These are phyloP conservation scores for Tulasnella sp. DNA, from an alignment of 768 basidiomycete species.

Conservation along the genomic window DNA sequence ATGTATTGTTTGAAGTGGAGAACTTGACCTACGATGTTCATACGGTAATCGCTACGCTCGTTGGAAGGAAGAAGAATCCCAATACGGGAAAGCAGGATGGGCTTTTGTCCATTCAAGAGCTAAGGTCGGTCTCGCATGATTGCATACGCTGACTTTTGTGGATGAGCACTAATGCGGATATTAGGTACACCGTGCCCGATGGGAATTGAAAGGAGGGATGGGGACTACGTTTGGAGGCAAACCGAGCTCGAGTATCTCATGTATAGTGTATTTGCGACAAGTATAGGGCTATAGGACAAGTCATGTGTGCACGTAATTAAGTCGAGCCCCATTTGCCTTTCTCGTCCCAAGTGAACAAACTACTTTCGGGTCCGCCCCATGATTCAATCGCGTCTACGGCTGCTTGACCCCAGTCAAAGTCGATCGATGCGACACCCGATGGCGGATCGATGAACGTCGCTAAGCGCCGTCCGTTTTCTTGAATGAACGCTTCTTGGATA, in stretches of 20 bases:
- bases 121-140: no score
- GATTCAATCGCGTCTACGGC: conserved; percentile 48
- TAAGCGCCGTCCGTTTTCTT: conserved; percentile 44
- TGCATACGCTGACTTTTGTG: no score
- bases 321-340: neutral
- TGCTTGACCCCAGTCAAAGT: conserved; percentile 69
- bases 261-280: neutral
- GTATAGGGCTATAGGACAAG: neutral
- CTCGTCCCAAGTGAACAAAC: conserved; percentile 6
- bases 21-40: neutral
- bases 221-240: no score
- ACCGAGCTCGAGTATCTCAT: neutral
- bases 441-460: conserved; percentile 67
- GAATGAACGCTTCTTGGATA: conserved; percentile 64
- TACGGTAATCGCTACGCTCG: neutral
- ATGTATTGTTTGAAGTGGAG: neutral
- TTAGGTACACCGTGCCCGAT: no score
- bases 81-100: neutral
- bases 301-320: neutral
- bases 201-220: no score
- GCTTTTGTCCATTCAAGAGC: neutral
- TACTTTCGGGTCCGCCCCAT: conserved; percentile 34
- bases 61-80: neutral
- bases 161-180: no score
- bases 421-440: conserved; percentile 33